Percentiles rank a stretch among this genome's conserved stretches.
These are phyloP conservation scores for Rhizopogon salebrosus DNA, from an alignment of 768 basidiomycete genomes.

Conservation along the genomic window DNA sequence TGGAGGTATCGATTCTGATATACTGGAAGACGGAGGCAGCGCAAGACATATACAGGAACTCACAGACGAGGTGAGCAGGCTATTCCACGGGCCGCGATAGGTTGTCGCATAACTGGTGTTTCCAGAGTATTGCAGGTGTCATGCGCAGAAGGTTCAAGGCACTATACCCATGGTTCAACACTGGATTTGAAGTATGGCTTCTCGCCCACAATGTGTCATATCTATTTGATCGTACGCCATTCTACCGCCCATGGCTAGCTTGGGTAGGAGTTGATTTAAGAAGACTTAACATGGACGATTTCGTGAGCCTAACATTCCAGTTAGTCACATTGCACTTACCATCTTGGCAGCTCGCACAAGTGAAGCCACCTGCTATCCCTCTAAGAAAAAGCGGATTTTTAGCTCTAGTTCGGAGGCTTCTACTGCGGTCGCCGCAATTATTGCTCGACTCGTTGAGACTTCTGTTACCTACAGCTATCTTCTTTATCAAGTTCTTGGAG, in stretches of 20 bases:
- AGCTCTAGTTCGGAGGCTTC: conserved; percentile 39
- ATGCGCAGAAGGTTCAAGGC: conserved; percentile 62
- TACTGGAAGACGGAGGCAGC: conserved; percentile 50
- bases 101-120: conserved; percentile 3
- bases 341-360: conserved; percentile 12
- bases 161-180: conserved; percentile 80
- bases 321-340: not conserved
- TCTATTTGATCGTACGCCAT: conserved; percentile 80
- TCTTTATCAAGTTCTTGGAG: conserved; percentile 94
- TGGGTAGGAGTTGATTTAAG: conserved; percentile 84
- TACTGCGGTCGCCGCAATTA: conserved; percentile 53
- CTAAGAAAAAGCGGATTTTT: conserved; percentile 32
- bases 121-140: conserved; percentile 47
- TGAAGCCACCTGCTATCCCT: conserved; percentile 11
- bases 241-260: conserved; percentile 87
- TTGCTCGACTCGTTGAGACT: conserved; percentile 75
- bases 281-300: conserved; percentile 72
- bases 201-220: conserved; percentile 84
- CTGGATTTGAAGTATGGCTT: conserved; percentile 74
- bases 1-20: conserved; percentile 68
- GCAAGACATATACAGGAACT: conserved; percentile 39
- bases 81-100: not conserved
- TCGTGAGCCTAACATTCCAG: conserved; percentile 42
- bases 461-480: conserved; percentile 83
- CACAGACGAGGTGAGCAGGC: conserved; percentile 45